Conservation (phyloP, 2,329 filamentous ascomycete species). For the Colletotrichum orbiculare region DNA sequence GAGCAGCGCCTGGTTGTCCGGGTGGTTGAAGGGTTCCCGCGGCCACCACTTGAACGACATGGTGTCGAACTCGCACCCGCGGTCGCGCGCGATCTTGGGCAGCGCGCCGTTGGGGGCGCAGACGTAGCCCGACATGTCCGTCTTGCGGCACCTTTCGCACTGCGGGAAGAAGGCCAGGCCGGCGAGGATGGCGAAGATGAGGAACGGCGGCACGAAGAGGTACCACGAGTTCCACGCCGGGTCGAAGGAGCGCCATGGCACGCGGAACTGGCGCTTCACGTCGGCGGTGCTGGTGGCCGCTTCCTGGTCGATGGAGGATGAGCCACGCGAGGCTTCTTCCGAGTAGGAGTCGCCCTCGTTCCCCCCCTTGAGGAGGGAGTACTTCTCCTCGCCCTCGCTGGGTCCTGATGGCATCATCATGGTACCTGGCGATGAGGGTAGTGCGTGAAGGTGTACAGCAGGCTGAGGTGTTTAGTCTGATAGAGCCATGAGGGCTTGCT, state of each 20-base stretch:
- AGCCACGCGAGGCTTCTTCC: neutral
- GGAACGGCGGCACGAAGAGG: constrained; percentile 9
- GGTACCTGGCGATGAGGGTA: neutral
- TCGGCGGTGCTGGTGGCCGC: neutral
- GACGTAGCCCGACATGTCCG: constrained; percentile 19
- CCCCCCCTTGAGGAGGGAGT: constrained; percentile 16
- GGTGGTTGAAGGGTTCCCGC: constrained; percentile 9
- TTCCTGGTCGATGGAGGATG: constrained; percentile 11
- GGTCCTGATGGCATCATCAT: constrained; percentile 14
- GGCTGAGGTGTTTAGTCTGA: neutral
- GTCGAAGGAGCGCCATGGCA: constrained; percentile 12
- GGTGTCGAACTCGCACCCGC: constrained; percentile 31
- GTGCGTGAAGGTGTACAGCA: neutral
- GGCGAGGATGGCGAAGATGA: constrained; percentile 9
- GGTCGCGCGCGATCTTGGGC: constrained; percentile 21
- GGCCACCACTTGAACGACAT: constrained; percentile 29
- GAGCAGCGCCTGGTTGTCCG: constrained; percentile 16
- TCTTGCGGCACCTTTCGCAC: constrained; percentile 14
- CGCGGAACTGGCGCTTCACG: neutral
- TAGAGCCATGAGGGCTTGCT: neutral
- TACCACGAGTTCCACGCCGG: constrained; percentile 28
- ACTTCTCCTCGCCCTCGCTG: constrained; percentile 11
- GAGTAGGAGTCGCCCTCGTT: constrained; percentile 4
- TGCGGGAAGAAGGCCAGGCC: constrained; percentile 25
- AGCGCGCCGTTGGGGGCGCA: constrained; percentile 23